phyloP scores from a whole-genome alignment of 306 rosid species.

The Cyclanthera cordifolia region DNA sequence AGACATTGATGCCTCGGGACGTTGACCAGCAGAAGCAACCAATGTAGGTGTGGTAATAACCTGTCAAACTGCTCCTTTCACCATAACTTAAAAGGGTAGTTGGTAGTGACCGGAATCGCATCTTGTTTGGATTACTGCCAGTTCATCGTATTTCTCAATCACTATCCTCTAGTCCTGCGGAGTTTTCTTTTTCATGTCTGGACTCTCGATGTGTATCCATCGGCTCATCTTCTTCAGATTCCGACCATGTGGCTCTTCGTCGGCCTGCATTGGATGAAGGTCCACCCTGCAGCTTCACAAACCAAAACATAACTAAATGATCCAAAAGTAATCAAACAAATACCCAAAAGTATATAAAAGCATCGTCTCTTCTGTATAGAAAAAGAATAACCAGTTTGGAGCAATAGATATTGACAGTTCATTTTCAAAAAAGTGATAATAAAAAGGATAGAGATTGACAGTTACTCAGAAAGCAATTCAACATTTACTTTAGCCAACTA shows the following conservation, averaged over 20 bases:
- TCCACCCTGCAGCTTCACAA: conserved; percentile 29
- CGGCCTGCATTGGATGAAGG: conserved; percentile 44
- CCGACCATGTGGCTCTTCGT: conserved; percentile 70
- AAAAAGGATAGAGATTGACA: neutral
- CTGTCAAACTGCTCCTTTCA: neutral
- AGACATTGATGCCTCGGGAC: neutral
- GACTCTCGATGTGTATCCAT: conserved; percentile 33
- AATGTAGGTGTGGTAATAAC: neutral
- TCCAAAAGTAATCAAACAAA: neutral
- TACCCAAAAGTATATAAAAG: neutral
- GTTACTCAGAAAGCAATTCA: neutral
- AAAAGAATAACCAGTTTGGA: neutral
- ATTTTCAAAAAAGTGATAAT: no score
- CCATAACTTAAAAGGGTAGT: neutral
- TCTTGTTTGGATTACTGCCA: neutral
- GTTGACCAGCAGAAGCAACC: neutral
- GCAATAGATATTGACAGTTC: neutral
- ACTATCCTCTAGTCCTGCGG: conserved; percentile 44
- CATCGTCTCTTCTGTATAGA: neutral
- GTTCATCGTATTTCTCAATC: conserved; percentile 58
- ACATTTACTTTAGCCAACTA: neutral
- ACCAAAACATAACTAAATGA: neutral
- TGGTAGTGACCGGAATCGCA: neutral
- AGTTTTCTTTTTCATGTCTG: conserved; percentile 43
- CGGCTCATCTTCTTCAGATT: conserved; percentile 82